phyloP scores from a whole-genome alignment of 495 filamentous ascomycete genomes.

The Penicillium maclennaniae region DNA sequence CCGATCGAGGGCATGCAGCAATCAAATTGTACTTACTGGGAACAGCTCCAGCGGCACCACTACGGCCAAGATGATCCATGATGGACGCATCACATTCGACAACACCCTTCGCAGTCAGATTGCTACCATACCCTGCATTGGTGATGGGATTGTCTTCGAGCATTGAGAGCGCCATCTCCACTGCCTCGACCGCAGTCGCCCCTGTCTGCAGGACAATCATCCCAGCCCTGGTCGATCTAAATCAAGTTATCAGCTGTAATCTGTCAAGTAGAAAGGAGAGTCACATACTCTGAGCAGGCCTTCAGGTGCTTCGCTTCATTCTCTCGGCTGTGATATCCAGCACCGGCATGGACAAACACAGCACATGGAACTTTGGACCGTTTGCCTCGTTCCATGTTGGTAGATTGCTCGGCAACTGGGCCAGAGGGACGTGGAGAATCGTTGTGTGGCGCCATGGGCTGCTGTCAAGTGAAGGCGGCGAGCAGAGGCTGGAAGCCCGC shows the following conservation, averaged over 20 bases:
- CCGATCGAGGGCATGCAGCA: not conserved
- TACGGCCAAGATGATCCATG: constrained; percentile 84
- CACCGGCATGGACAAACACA: constrained; percentile 95
- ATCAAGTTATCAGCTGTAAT: not conserved
- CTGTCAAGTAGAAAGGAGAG: not conserved
- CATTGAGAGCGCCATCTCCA: constrained; percentile 80
- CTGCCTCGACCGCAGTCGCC: constrained; percentile 80
- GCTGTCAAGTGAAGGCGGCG: not conserved
- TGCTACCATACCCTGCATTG: constrained; percentile 94
- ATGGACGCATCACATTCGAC: constrained; percentile 94
- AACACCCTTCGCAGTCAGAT: constrained; percentile 80
- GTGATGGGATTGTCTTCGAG: constrained; percentile 94
- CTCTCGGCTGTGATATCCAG: constrained; percentile 82
- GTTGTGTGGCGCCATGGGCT: not conserved
- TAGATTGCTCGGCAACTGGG: not conserved
- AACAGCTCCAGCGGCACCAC: constrained; percentile 88
- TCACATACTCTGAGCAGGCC: constrained; percentile 79
- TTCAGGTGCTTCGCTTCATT: constrained; percentile 81
- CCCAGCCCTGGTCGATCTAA: constrained; percentile 72
- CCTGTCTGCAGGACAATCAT: constrained; percentile 78
- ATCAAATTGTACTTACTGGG: constrained; percentile 56
- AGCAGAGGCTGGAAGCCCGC: not conserved
- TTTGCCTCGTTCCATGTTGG: constrained; percentile 29
- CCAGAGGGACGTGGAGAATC: not conserved
- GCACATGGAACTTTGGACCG: constrained; percentile 50